A percentile compares a stretch with the other conserved stretches of the same genome.
Evolutionary conservation across 2,329 filamentous ascomycete genomes (phyloP).

Genomic region (Bertia moriformis): DNA sequence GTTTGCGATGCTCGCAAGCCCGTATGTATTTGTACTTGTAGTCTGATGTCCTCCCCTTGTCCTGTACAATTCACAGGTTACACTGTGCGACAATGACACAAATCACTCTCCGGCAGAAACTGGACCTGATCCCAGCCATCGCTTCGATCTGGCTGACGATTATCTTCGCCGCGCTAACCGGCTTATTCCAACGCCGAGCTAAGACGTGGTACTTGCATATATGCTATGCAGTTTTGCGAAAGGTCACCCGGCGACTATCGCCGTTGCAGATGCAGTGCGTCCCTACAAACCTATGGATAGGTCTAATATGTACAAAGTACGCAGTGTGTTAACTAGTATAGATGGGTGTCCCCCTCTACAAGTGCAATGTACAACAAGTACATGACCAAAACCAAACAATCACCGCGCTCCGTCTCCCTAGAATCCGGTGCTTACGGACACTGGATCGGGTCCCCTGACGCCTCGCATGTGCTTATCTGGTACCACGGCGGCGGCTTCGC

Average conservation of each 20-base stretch:
- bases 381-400: neutral
- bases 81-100: no score
- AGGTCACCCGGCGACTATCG: neutral
- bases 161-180: neutral
- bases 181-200: neutral
- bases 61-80: no score
- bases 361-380: neutral
- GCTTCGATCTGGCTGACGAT: neutral
- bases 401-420: conserved; percentile 2
- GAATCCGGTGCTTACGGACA: conserved; percentile 24
- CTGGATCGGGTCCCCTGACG: conserved; percentile 24
- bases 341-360: neutral
- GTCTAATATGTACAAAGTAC: no score
- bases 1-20: no score
- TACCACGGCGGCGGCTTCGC: conserved; percentile 40
- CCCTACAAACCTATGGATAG: neutral
- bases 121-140: neutral
- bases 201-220: neutral
- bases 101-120: neutral
- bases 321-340: no score
- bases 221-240: neutral
- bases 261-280: neutral
- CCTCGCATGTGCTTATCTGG: conserved; percentile 25
- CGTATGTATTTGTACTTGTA: no score
- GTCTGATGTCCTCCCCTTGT: no score